Percentiles rank a stretch among this genome's conserved stretches.
These are phyloP conservation scores for Parasitella parasitica DNA, from an alignment of 371 early-diverging fungal species.

Conservation along the genomic window DNA sequence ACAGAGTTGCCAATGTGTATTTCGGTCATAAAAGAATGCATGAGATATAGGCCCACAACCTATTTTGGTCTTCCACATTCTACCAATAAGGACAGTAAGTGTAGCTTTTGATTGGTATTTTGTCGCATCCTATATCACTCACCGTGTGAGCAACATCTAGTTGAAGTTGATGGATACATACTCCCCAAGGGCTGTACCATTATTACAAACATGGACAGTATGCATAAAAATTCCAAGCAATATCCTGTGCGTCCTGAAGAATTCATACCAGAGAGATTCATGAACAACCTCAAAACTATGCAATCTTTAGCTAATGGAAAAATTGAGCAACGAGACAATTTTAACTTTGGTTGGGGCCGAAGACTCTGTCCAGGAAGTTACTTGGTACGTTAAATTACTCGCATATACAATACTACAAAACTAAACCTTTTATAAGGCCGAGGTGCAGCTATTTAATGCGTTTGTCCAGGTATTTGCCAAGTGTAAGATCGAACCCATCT, in stretches of 20 bases:
- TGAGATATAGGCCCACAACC: constrained; percentile 9
- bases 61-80: constrained; percentile 15
- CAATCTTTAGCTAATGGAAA: constrained; percentile 6
- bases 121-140: not conserved
- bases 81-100: constrained; percentile 11
- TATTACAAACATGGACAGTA: constrained; percentile 4
- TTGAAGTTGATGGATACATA: constrained; percentile 12
- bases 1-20: constrained; percentile 1
- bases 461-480: constrained; percentile 1
- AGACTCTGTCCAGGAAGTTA: constrained; percentile 17
- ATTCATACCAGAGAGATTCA: constrained; percentile 10
- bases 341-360: constrained; percentile 26
- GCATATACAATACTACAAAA: too few relatives aligned
- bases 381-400: constrained; percentile 4
- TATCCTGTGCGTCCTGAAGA: constrained; percentile 1
- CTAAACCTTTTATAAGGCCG: not conserved
- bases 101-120: not conserved
- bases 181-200: constrained; percentile 15
- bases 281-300: constrained; percentile 10
- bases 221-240: constrained; percentile 1
- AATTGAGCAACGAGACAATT: constrained; percentile 13
- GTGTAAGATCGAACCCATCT: constrained; percentile 2
- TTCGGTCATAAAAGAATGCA: constrained; percentile 15
- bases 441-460: not conserved
- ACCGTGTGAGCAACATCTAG: not conserved